Percentiles rank a stretch among this genome's conserved stretches.
Evolutionary conservation across 2,329 filamentous ascomycete genomes (phyloP).

Genomic region (Emmonsia crescens): DNA sequence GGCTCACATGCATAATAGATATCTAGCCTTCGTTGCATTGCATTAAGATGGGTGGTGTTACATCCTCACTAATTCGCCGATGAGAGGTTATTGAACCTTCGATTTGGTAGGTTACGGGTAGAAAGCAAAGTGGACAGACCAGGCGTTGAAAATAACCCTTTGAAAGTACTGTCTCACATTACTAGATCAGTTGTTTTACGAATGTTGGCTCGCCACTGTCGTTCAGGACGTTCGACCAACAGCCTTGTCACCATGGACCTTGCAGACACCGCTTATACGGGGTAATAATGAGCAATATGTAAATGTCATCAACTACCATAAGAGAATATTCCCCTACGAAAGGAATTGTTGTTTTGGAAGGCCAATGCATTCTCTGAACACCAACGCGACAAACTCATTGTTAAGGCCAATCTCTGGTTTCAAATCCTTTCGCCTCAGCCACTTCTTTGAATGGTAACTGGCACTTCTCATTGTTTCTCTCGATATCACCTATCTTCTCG

Average conservation of each 20-base stretch:
- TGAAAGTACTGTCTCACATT: not conserved
- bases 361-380: not conserved
- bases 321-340: not conserved
- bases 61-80: not conserved
- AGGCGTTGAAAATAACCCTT: not conserved
- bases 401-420: not conserved
- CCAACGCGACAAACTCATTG: not conserved
- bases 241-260: not conserved
- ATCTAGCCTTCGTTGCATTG: not conserved
- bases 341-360: not conserved
- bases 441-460: not conserved
- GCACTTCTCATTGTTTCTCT: not conserved
- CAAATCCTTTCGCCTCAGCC: not conserved
- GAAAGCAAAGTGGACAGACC: not conserved
- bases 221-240: not conserved
- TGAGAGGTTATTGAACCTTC: not conserved
- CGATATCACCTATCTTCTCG: not conserved
- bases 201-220: not conserved
- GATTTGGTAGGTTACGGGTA: not conserved
- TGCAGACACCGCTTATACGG: not conserved
- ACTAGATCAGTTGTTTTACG: not conserved
- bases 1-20: not conserved
- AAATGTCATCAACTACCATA: not conserved
- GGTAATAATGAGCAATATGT: not conserved
- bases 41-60: not conserved